Evolutionary conservation across 306 rosid species (phyloP).

Genomic region (Quercus suber): DNA sequence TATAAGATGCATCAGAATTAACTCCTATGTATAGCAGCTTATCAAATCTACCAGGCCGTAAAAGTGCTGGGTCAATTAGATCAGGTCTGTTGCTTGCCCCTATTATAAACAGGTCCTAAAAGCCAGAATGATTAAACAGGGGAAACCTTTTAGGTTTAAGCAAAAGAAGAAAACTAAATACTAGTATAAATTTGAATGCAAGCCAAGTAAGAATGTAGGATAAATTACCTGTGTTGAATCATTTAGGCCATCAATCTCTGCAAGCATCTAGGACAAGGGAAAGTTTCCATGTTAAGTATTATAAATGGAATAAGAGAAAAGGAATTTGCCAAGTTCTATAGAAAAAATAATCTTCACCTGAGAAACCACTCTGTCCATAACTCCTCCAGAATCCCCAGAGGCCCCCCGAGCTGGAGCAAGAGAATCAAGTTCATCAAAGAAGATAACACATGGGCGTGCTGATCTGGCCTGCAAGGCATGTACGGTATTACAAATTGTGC

Average conservation of each 20-base stretch:
- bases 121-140: constrained; percentile 13
- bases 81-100: constrained; percentile 99
- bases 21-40: constrained; percentile 91
- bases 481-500: neutral
- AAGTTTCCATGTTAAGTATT: constrained; percentile 24
- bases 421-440: constrained; percentile 95
- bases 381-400: constrained; percentile 97
- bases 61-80: constrained; percentile 91
- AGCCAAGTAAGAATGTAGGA: neutral
- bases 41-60: constrained; percentile 95
- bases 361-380: constrained; percentile 97
- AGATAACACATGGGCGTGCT: constrained; percentile 96
- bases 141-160: constrained; percentile 16
- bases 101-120: constrained; percentile 84
- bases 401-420: constrained; percentile 99
- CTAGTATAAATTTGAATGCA: neutral
- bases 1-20: constrained; percentile 77
- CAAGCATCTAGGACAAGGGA: constrained; percentile 77
- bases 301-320: constrained; percentile 13
- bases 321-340: neutral
- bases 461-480: constrained; percentile 72
- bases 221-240: constrained; percentile 81
- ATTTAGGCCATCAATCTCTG: constrained; percentile 89
- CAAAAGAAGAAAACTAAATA: neutral
- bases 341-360: constrained; percentile 55